These are phyloP conservation scores for Dissophora ornata DNA, from an alignment of 192 early-diverging fungal genomes.

Conservation along the genomic window DNA sequence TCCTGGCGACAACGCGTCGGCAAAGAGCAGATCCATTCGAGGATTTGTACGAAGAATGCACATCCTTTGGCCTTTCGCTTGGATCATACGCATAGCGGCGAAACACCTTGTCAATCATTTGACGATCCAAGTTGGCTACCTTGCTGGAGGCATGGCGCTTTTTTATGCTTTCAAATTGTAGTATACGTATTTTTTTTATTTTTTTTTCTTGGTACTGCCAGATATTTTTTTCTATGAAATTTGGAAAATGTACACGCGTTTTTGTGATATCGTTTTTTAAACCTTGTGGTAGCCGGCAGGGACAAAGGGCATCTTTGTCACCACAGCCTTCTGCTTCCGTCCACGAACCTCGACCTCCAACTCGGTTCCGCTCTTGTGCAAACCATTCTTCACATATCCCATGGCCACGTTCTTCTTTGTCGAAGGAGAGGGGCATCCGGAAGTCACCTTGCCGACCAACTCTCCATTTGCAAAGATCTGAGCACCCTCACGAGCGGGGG, in stretches of 20 bases:
- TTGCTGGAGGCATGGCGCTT: too few species aligned
- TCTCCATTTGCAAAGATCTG: slow-evolving; percentile 75
- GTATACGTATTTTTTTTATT: neutral
- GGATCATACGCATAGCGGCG: neutral
- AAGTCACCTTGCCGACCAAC: slow-evolving; percentile 88
- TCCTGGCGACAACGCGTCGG: too few species aligned
- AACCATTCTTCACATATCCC: slow-evolving; percentile 91
- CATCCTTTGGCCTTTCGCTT: neutral
- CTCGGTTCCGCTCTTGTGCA: slow-evolving; percentile 93
- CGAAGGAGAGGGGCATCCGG: slow-evolving; percentile 90
- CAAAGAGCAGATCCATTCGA: too few species aligned
- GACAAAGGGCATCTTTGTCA: slow-evolving; percentile 98
- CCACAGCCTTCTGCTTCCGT: slow-evolving; percentile 81
- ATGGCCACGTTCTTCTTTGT: slow-evolving; percentile 98
- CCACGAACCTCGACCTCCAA: slow-evolving; percentile 92
- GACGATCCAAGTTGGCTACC: too few species aligned
- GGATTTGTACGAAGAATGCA: too few species aligned
- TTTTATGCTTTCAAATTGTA: too few species aligned
- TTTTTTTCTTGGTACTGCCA: too few species aligned
- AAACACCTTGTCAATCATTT: too few species aligned
- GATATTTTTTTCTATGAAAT: neutral
- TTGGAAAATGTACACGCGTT: slow-evolving; percentile 5
- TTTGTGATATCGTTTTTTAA: slow-evolving; percentile 3
- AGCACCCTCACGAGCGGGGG: slow-evolving; percentile 87
- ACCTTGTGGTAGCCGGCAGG: slow-evolving; percentile 80